Base-by-base conservation (phyloP, 2,329 filamentous ascomycete species). In the Lecanicillium sp. region DNA sequence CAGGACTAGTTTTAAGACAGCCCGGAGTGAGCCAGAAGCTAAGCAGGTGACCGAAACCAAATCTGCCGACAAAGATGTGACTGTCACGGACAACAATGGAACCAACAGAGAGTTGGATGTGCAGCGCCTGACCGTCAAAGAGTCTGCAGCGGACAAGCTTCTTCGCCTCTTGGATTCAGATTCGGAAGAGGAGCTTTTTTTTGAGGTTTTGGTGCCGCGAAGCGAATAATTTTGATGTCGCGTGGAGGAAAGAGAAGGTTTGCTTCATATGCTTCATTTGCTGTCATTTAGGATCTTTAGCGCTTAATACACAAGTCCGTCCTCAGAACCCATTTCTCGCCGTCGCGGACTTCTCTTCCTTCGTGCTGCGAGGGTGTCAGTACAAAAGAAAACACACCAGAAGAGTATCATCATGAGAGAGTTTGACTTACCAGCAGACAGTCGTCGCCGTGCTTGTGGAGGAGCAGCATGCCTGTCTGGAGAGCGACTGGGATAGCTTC, bases 321-420 rank as follows among this genome's bases (percentile, higher is more conserved):
- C 55, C 90, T 74, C 51, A 95, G 77, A 51, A 95, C 83, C 90
- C 90, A 95, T 67, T 95, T 95, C 69, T 95, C 88, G 9, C 90
- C 90, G 35, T 77, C 74, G 2, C 70, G 76, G 1, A 95, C 90
- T 62, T 94, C 83, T 49, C 79, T 77, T 0, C 90, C 90, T 66
- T 95, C 90, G 65, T 95, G 90, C 77, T 81, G 51, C 30, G 52
- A 45, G 35, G 17, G 24, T 35, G 17, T 35, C 6, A 35, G 32
- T 35, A 35, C n/a, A n/a, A n/a, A n/a, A n/a, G n/a, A n/a, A n/a
- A n/a, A n/a, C n/a, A 35, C 17, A 11, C 7, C 6, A n/a, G 12
- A 7, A 35, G 6, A 35, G 17, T 6, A 6, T 7, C 32, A 8
- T 14, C 8, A 30, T 8, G 8, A 30, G 27, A 8, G n/a, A 9